These are phyloP conservation scores for Penicillium steckii DNA, from an alignment of 495 filamentous ascomycete genomes.

Conservation along the genomic window DNA sequence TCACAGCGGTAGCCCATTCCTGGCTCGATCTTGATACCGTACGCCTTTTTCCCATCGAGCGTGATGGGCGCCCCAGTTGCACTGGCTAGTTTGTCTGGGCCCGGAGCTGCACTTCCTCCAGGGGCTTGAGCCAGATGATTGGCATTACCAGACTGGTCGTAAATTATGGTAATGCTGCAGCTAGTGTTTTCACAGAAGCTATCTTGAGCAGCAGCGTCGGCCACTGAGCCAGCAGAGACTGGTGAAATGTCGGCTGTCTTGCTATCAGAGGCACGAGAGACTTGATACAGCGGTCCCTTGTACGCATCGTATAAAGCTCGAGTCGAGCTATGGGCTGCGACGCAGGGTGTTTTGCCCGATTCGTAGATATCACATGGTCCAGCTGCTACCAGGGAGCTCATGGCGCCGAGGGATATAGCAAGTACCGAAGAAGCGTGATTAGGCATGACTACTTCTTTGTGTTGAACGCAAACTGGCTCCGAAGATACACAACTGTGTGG, in stretches of 20 bases:
- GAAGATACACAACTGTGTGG: background rate
- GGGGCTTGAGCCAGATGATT: slow-evolving; percentile 60
- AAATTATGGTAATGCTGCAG: slow-evolving; percentile 57
- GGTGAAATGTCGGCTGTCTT: slow-evolving; percentile 45
- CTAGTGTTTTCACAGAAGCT: slow-evolving; percentile 54
- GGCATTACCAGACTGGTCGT: slow-evolving; percentile 54
- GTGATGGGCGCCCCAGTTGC: slow-evolving; percentile 55
- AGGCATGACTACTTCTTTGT: background rate
- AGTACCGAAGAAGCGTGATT: background rate
- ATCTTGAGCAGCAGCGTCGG: slow-evolving; percentile 55
- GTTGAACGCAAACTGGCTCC: background rate
- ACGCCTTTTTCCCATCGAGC: slow-evolving; percentile 55
- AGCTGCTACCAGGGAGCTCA: slow-evolving; percentile 43
- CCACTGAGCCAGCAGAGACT: slow-evolving; percentile 49
- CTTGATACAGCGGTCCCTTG: slow-evolving; percentile 54
- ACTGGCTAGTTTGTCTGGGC: slow-evolving; percentile 53
- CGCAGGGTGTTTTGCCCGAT: slow-evolving; percentile 51
- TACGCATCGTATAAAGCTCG: slow-evolving; percentile 53
- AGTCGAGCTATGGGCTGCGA: slow-evolving; percentile 59
- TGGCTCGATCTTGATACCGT: slow-evolving; percentile 55
- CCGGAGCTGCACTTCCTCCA: slow-evolving; percentile 42
- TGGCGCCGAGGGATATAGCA: slow-evolving; percentile 39
- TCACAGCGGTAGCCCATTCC: slow-evolving; percentile 56
- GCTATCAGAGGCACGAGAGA: slow-evolving; percentile 50
- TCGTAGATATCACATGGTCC: slow-evolving; percentile 57